Base-by-base conservation (phyloP, 495 filamentous ascomycete species). In the Aspergillus sclerotiicarbonarius region DNA sequence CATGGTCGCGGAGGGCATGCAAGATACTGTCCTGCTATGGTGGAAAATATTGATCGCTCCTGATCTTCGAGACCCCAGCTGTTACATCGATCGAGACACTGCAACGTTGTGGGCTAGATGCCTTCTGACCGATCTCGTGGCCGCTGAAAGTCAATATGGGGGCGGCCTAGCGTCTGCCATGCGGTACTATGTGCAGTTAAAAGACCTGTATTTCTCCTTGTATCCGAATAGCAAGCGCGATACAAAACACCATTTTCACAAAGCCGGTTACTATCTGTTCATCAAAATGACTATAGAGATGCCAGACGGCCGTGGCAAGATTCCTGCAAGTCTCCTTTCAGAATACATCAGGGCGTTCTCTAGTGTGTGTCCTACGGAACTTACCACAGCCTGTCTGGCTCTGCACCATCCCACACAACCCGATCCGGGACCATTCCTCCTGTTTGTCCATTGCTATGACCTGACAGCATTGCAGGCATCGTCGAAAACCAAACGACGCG, bases 1-100 rank as follows among this genome's bases (percentile, higher is more conserved):
- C 19, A 68, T 79, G 71, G 70, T 69, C 30, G 70, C 70, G 1
- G 76, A 79, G 51, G 68, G 67, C 7, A 55, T 75, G 41, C 71
- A 77, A 20, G 53, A 59, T 15, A 71, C 67, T 19, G 56, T 71
- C 16, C 61, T 72, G 39, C 48, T 56, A 13, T 78, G 74, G 71
- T 53, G 77, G n/a, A 61, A 50, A 16, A 67, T 73, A 67, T 51
- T 77, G 16, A 31, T 63, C n/a, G 59, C 39, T n/a, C 56, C 59
- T 7, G 63, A 76, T 21, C 12, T 74, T 15, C 70, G 72, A 9
- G 69, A 65, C 8, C 20, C 45, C 30, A 58, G 67, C 48, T 70
- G 70, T 21, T 53, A 47, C 6, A 58, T 76, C 12, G 19, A 53
- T 64, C 3, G 62, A 68, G 31, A 39, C 44, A 6, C 29, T 53